Evolutionary conservation across 139 green algal species (phyloP), one percentile per base, ranked within the genome.

Genomic region (Volvox africanus): DNA sequence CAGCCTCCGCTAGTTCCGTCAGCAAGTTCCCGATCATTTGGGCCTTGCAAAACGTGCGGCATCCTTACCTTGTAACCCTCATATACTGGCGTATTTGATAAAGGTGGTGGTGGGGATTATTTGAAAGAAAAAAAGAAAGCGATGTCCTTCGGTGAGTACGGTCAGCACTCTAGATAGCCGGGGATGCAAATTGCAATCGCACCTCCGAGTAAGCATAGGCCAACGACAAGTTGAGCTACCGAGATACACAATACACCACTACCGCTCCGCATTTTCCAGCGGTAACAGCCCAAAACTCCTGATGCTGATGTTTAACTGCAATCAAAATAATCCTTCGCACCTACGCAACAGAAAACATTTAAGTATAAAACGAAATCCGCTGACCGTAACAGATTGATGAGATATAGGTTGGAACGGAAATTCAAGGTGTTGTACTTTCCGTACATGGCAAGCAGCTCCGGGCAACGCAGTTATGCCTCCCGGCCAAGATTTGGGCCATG

Each of bases 191-290:
- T 73, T 73, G 65, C 44, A 44, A 24, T 17, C 36, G 67, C 26
- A 85, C 73, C 75, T 68, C 87, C 87, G 24, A 91, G 76, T 12
- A 91, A 55, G 61, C 76, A 86, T 14, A 91, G 55, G 87, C 87
- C 87, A 22, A 91, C 76, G 0, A 91, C 33, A 16, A 91, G 26
- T 28, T 91, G 87, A 36, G n/a, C 73, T 17, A 61, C 76, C 2
- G 87, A 86, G 44, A 91, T 91, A n/a, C 87, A 91, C 0, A 91
- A 28, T 12, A 91, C 87, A 18, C 87, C 87, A 35, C 76, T 86
- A 5, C 87, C 87, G 75, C 61, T 80, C 0, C 87, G 76, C 87
- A 91, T 91, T 32, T 50, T 86, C 26, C 32, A 55, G 44, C 44
- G 44, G 44, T 5, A 55, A 55, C 44, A 55, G 44, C 9, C 9